A percentile compares a stretch with the other conserved stretches of the same genome.
Evolutionary conservation across 83 land plant genomes (phyloP).

Genomic region (Thuja plicata): DNA sequence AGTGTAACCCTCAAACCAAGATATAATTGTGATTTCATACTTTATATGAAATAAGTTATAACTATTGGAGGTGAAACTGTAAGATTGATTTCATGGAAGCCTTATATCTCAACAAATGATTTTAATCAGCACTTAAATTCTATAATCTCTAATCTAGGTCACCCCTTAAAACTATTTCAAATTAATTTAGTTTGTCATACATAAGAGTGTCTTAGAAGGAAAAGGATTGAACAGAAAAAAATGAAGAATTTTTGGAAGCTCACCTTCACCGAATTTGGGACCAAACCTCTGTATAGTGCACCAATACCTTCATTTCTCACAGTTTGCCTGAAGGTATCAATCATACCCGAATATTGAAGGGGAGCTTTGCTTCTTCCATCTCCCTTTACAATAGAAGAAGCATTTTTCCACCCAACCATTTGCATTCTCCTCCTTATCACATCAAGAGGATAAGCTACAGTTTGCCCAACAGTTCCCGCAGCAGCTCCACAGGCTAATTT

Average conservation of each 20-base stretch:
- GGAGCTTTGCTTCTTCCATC: slow-evolving; percentile 62
- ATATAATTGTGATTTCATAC: no score
- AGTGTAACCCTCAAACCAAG: neutral
- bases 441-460: slow-evolving; percentile 98
- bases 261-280: slow-evolving; percentile 92
- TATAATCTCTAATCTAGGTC: neutral
- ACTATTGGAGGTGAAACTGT: no score
- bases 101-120: neutral
- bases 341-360: slow-evolving; percentile 78
- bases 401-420: slow-evolving; percentile 96
- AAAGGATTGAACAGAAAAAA: neutral
- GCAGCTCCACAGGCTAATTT: slow-evolving; percentile 93
- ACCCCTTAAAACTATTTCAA: neutral
- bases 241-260: slow-evolving; percentile 9
- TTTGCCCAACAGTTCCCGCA: slow-evolving; percentile 94
- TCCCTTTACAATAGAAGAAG: slow-evolving; percentile 73
- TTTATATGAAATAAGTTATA: no score
- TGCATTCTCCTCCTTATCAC: slow-evolving; percentile 94
- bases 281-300: slow-evolving; percentile 88
- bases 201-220: neutral
- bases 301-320: slow-evolving; percentile 83
- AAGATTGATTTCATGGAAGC: neutral
- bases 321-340: slow-evolving; percentile 77
- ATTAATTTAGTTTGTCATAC: neutral
- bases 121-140: neutral